A percentile compares a stretch with the other conserved stretches of the same genome.
Conservation (phyloP, 2,329 filamentous ascomycete species). For the Exophiala spinifera region DNA sequence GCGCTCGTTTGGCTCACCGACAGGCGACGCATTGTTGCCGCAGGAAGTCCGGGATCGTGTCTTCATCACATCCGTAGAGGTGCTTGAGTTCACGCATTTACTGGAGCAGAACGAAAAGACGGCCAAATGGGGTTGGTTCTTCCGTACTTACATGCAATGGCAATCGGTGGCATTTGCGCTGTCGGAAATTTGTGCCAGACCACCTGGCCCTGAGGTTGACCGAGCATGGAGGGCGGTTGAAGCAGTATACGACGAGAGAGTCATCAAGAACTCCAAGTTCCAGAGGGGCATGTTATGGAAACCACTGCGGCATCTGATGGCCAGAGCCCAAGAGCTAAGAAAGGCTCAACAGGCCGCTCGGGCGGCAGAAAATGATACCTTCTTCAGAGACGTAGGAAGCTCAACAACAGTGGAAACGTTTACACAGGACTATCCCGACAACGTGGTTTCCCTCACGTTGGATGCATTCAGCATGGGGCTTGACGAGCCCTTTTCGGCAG, state of each 20-base stretch:
- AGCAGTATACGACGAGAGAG: slow-evolving; percentile 40
- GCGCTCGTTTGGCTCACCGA: slow-evolving; percentile 49
- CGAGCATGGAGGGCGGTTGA: slow-evolving; percentile 60
- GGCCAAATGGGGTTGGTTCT: slow-evolving; percentile 64
- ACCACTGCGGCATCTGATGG: slow-evolving; percentile 59
- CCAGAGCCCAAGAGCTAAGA: slow-evolving; percentile 55
- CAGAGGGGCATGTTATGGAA: slow-evolving; percentile 61
- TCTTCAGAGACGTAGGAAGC: slow-evolving; percentile 5
- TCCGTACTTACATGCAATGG: slow-evolving; percentile 64
- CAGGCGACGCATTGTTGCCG: slow-evolving; percentile 55
- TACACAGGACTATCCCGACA: slow-evolving; percentile 16
- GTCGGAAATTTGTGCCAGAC: slow-evolving; percentile 57
- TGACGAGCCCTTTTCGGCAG: slow-evolving; percentile 3
- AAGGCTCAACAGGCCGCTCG: slow-evolving; percentile 43
- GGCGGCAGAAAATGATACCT: slow-evolving; percentile 12
- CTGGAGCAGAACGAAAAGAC: slow-evolving; percentile 62
- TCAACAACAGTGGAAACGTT: slow-evolving; percentile 15
- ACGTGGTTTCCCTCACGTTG: slow-evolving; percentile 7
- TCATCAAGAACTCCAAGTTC: slow-evolving; percentile 33
- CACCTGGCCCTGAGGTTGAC: slow-evolving; percentile 56
- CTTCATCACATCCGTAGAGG: slow-evolving; percentile 69
- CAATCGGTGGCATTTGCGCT: slow-evolving; percentile 61
- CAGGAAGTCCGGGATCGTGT: slow-evolving; percentile 65
- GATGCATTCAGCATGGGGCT: slow-evolving; percentile 19
- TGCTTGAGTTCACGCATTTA: slow-evolving; percentile 67